These are phyloP conservation scores for Fusarium secorum DNA, from an alignment of 2,329 filamentous ascomycete genomes.

Conservation along the genomic window DNA sequence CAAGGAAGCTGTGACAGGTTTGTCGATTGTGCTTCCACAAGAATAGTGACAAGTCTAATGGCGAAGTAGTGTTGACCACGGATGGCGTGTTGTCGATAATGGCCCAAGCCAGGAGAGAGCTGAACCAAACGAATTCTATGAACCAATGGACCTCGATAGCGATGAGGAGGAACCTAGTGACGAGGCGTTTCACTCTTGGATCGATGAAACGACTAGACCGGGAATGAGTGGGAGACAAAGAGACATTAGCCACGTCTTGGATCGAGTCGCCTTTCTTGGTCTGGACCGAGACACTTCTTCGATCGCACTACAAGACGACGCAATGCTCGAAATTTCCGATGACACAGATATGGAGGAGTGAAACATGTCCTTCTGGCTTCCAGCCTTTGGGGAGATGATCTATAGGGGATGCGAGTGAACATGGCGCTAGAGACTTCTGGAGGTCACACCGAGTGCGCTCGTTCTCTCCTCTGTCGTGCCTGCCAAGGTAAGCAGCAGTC, in stretches of 20 bases:
- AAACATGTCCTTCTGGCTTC: not conserved
- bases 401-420: not conserved
- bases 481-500: not conserved
- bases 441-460: not conserved
- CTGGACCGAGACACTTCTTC: not conserved
- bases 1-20: conserved; percentile 4
- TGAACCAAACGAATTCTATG: not conserved
- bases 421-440: not conserved
- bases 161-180: not conserved
- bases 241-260: not conserved
- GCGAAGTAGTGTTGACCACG: not conserved
- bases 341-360: not conserved
- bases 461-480: not conserved
- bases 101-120: not conserved
- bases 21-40: not conserved
- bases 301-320: not conserved
- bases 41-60: not conserved
- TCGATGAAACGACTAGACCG: not conserved
- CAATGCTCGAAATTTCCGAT: not conserved
- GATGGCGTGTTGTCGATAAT: too few relatives aligned
- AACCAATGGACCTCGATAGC: not conserved
- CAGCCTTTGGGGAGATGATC: not conserved
- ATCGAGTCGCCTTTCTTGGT: not conserved
- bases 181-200: not conserved
- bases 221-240: not conserved